phyloP scores from a whole-genome alignment of 805 yeast species.

The Myxozyma neotropica region DNA sequence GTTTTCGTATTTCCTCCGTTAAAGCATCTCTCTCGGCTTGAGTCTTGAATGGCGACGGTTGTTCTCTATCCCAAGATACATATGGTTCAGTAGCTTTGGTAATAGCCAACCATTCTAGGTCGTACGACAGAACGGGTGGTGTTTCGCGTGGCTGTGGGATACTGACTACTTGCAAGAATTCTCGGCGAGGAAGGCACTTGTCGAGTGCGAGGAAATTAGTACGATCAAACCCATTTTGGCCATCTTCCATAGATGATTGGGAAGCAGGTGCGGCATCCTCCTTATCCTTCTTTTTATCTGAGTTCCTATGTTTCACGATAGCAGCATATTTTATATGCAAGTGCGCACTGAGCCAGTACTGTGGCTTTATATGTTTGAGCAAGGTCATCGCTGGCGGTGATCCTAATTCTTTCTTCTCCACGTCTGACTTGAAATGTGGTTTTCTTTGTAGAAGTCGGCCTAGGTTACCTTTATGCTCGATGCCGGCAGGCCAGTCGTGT shows the following conservation, averaged over 20 bases:
- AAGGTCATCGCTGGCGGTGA: conserved; percentile 65
- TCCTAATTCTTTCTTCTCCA: conserved; percentile 64
- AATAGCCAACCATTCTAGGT: conserved; percentile 46
- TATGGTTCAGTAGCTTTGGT: conserved; percentile 37
- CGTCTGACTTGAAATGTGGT: conserved; percentile 68
- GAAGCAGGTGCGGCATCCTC: background rate
- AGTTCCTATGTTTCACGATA: conserved; percentile 44
- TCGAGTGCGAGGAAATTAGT: conserved; percentile 77
- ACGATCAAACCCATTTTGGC: conserved; percentile 17
- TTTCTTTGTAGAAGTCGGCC: conserved; percentile 55
- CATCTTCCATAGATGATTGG: background rate
- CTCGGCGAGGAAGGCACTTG: conserved; percentile 71
- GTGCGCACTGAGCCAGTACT: conserved; percentile 87
- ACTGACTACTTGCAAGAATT: conserved; percentile 55
- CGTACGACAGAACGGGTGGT: conserved; percentile 35
- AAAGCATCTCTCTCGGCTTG: conserved; percentile 19
- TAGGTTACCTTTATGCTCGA: conserved; percentile 66
- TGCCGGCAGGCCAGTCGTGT: conserved; percentile 95
- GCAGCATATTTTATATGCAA: conserved; percentile 78
- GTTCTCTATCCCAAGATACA: conserved; percentile 20
- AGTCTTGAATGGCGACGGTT: conserved; percentile 10
- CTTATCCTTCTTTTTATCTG: background rate
- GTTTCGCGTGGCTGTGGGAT: background rate
- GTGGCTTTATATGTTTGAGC: conserved; percentile 59
- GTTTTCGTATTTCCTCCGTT: conserved; percentile 25